Percentiles rank a stretch among this genome's conserved stretches.
phyloP scores from a whole-genome alignment of 2,329 filamentous ascomycete species.

The Fusarium sp. region DNA sequence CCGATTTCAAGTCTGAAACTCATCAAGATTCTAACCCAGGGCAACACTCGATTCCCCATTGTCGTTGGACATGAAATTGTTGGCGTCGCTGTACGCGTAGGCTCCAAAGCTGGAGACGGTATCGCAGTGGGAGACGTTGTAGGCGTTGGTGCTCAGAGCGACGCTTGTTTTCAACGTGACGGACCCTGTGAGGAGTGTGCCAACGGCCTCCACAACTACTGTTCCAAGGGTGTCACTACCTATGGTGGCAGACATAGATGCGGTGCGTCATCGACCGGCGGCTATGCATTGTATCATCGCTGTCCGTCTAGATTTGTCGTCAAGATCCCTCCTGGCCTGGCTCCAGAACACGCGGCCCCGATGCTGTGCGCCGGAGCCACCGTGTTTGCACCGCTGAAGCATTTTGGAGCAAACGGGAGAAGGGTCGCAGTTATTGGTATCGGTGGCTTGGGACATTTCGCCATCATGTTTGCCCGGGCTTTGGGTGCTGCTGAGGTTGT shows the following conservation, averaged over 20 bases:
- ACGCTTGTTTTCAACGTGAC: constrained; percentile 65
- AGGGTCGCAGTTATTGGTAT: constrained; percentile 72
- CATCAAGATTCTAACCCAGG: neutral
- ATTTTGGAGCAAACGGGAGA: constrained; percentile 60
- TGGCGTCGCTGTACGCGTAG: constrained; percentile 64
- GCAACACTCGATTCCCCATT: constrained; percentile 49
- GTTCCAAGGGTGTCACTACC: constrained; percentile 66
- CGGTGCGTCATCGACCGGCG: constrained; percentile 67
- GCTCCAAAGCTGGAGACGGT: constrained; percentile 52
- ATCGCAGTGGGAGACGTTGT: constrained; percentile 71
- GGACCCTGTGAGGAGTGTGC: constrained; percentile 56
- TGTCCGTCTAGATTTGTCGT: constrained; percentile 53
- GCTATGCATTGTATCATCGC: constrained; percentile 56
- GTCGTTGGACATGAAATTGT: constrained; percentile 73
- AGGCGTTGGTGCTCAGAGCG: constrained; percentile 74
- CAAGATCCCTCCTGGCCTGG: constrained; percentile 76
- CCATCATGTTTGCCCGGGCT: constrained; percentile 71
- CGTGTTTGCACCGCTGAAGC: constrained; percentile 76
- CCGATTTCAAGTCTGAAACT: too few relatives aligned
- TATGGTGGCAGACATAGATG: constrained; percentile 67
- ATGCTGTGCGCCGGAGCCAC: constrained; percentile 88
- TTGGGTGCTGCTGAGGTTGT: constrained; percentile 66
- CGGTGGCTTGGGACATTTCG: constrained; percentile 74
- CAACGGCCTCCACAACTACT: constrained; percentile 74
- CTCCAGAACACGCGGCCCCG: constrained; percentile 69